A percentile compares a stretch with the other conserved stretches of the same genome.
Conservation (phyloP, 176 grass and related monocot species). For the Miscanthus lutarioriparius region DNA sequence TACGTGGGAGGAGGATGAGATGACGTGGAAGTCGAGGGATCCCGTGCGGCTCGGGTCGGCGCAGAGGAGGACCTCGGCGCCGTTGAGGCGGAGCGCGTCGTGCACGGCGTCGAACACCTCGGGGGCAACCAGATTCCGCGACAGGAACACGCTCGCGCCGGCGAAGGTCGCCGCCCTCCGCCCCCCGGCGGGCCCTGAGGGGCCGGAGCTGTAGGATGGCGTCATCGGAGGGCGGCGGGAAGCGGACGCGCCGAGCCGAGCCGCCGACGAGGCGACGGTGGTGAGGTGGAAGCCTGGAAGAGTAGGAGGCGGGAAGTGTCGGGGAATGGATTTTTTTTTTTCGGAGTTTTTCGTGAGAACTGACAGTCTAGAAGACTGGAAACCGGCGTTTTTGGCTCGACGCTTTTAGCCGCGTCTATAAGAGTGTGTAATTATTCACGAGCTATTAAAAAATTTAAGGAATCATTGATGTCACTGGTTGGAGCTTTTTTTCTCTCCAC, state of each 20-base stretch:
- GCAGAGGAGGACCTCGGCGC: conserved; percentile 68
- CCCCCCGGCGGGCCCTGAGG: conserved; percentile 13
- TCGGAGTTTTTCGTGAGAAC: neutral
- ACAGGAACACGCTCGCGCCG: conserved; percentile 84
- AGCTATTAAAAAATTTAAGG: too few relatives aligned
- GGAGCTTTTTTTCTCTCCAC: too few relatives aligned
- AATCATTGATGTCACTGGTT: too few relatives aligned
- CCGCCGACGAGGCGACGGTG: neutral
- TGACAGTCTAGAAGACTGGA: neutral
- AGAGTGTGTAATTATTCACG: too few relatives aligned
- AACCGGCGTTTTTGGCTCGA: too few relatives aligned
- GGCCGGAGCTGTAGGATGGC: conserved; percentile 1
- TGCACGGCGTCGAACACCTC: conserved; percentile 86
- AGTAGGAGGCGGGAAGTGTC: conserved; percentile 31
- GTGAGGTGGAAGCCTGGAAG: neutral
- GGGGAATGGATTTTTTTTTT: neutral
- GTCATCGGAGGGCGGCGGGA: conserved; percentile 32
- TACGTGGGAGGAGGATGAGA: conserved; percentile 86
- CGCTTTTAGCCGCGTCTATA: too few relatives aligned
- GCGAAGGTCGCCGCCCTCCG: conserved; percentile 61
- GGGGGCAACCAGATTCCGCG: conserved; percentile 75
- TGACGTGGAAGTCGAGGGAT: conserved; percentile 76
- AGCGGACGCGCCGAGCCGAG: neutral
- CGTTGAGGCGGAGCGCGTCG: conserved; percentile 93
- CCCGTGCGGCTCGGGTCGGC: conserved; percentile 59